A percentile compares a stretch with the other conserved stretches of the same genome.
These are phyloP conservation scores for Nepenthes alata DNA, from an alignment of 179 eudicot species.

Conservation along the genomic window DNA sequence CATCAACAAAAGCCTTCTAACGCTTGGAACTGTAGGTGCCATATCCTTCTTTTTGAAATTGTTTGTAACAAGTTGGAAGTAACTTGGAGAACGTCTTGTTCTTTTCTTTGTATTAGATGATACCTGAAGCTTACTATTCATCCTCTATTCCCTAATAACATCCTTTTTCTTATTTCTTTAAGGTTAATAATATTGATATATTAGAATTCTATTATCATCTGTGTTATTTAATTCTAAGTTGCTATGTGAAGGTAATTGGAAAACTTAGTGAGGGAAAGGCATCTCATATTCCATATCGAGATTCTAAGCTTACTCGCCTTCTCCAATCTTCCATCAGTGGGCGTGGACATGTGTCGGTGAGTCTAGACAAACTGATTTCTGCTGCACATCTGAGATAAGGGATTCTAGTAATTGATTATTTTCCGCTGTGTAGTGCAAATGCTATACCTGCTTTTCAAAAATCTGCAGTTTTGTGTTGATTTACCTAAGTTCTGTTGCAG, in stretches of 20 bases:
- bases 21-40: constrained; percentile 57
- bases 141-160: too few relatives aligned
- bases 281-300: constrained; percentile 89
- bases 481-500: neutral
- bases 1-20: constrained; percentile 89
- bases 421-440: too few relatives aligned
- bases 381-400: too few relatives aligned
- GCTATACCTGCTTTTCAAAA: neutral
- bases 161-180: too few relatives aligned
- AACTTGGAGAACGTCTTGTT: too few relatives aligned
- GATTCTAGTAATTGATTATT: too few relatives aligned
- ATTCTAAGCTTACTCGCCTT: constrained; percentile 95
- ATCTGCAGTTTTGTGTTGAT: neutral
- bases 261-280: constrained; percentile 98
- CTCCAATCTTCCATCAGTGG: constrained; percentile 94
- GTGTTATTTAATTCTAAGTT: constrained; percentile 4
- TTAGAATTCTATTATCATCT: neutral
- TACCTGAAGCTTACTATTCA: too few relatives aligned
- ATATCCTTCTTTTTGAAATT: too few relatives aligned
- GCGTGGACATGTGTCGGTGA: constrained; percentile 97
- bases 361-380: constrained; percentile 9
- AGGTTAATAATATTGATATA: too few relatives aligned
- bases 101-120: too few relatives aligned
- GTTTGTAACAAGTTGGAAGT: neutral
- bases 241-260: constrained; percentile 67